Evolutionary conservation across 208 protist genomes (phyloP), one percentile per base, ranked within the genome.

Genomic region (Wallacemonas sp.): DNA sequence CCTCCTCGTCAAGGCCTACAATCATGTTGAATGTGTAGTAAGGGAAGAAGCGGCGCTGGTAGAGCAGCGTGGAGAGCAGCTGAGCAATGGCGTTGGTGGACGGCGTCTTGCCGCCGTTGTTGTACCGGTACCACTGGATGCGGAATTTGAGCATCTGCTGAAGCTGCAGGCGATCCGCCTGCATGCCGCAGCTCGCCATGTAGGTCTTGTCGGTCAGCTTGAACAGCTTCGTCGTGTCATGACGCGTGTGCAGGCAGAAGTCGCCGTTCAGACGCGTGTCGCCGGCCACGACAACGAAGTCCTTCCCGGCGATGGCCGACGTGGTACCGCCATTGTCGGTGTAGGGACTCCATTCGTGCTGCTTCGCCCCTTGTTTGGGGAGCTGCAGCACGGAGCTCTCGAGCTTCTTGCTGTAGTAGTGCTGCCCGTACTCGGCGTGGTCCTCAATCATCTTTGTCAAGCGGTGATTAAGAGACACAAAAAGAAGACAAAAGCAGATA

Each of bases 1-100:
- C 98, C 19, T 97, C 64, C 41, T 96, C 87, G 73, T 99, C 89
- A 15, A 99, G 63, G 22, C 98, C 98, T 15, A 87, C 98, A 17
- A 99, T 70, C 66, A 99, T 92, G 83, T 99, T 99, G 82, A 99
- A 99, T 2, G 98, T 98, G 87, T 99, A 99, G 78, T 98, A 99
- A 13, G 98, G 99, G 81, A 99, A 99, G 78, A 99, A 99, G 62
- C 99, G 91, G 32, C 95, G 92, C 48, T 92, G 78, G 73, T 99
- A 99, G 2, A 99, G 87, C 39, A 96, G 96, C 22, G 93, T 99
- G n/a, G 95, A 96, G 27, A 99, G 76, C 54, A 99, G 85, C 83
- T 99, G 98, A 12, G 97, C 87, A 54, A 99, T 91, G 34, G 97
- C 93, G 53, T 80, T 78, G 17, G 90, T 96, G 21, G 75, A 85